phyloP scores from a whole-genome alignment of 306 rosid genomes.

The Dalbergia oliveri region DNA sequence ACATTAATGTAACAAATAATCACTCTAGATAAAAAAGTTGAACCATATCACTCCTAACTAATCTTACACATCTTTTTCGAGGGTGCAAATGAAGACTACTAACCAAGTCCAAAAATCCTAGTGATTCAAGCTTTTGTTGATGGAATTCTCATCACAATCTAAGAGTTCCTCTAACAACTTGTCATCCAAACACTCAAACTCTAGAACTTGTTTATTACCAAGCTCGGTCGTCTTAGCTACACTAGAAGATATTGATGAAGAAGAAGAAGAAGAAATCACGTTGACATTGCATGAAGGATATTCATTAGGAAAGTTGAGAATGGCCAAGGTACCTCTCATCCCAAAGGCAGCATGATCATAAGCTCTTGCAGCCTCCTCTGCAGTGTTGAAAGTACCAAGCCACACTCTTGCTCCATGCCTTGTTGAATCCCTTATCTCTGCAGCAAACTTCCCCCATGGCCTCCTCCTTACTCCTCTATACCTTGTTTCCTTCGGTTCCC shows the following conservation, averaged over 20 bases:
- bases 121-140: constrained; percentile 2
- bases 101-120: neutral
- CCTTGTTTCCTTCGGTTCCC: neutral
- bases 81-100: neutral
- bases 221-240: constrained; percentile 14
- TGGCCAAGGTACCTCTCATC: constrained; percentile 72
- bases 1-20: too few species aligned
- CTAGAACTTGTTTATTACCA: constrained; percentile 55
- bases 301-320: constrained; percentile 77
- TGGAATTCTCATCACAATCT: constrained; percentile 45
- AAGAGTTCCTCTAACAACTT: constrained; percentile 76
- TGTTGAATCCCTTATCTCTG: constrained; percentile 52
- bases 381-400: constrained; percentile 76
- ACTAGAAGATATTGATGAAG: constrained; percentile 37
- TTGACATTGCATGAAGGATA: constrained; percentile 34
- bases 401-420: constrained; percentile 65
- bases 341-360: constrained; percentile 72
- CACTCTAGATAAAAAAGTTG: neutral
- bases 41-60: neutral
- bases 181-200: constrained; percentile 73
- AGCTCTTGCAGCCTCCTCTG: constrained; percentile 77
- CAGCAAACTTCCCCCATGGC: constrained; percentile 62
- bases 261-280: constrained; percentile 24
- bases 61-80: neutral
- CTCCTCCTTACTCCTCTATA: constrained; percentile 54